These are phyloP conservation scores for Elaphomyces granulatus DNA, from an alignment of 495 filamentous ascomycete genomes.

Conservation along the genomic window DNA sequence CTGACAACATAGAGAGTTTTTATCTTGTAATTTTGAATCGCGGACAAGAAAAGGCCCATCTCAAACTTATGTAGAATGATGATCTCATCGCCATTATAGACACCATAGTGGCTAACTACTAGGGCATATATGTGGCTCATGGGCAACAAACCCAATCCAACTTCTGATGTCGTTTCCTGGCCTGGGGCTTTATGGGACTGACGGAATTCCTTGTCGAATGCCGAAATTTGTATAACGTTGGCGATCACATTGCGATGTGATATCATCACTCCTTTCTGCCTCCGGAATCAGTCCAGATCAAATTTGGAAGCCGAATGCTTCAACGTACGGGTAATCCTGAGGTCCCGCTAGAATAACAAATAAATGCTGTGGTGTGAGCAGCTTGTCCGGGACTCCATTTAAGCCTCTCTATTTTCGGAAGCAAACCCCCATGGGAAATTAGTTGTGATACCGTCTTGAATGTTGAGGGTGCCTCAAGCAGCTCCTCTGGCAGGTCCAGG, in stretches of 20 bases:
- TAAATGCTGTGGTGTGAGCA: slow-evolving; percentile 59
- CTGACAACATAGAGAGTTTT: slow-evolving; percentile 50
- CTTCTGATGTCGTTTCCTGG: slow-evolving; percentile 29
- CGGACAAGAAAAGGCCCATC: slow-evolving; percentile 43
- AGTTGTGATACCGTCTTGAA: slow-evolving; percentile 63
- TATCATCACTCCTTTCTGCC: slow-evolving; percentile 88
- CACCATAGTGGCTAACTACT: slow-evolving; percentile 55
- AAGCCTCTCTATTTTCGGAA: slow-evolving; percentile 48
- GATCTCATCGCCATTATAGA: slow-evolving; percentile 63
- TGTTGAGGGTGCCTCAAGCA: slow-evolving; percentile 29
- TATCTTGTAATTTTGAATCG: slow-evolving; percentile 64
- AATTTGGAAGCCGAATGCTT: not conserved
- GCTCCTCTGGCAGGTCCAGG: slow-evolving; percentile 47
- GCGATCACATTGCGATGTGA: slow-evolving; percentile 80
- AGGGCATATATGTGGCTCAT: slow-evolving; percentile 80
- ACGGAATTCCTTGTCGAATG: slow-evolving; percentile 39
- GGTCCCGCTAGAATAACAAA: slow-evolving; percentile 85
- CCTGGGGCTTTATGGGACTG: slow-evolving; percentile 22
- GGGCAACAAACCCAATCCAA: slow-evolving; percentile 58
- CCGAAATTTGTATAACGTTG: slow-evolving; percentile 52
- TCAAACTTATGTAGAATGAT: slow-evolving; percentile 83
- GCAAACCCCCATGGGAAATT: slow-evolving; percentile 45
- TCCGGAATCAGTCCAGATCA: not conserved
- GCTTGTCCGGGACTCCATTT: slow-evolving; percentile 63
- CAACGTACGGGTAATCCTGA: slow-evolving; percentile 62